Evolutionary conservation across 352 stramenopile genomes (phyloP), one percentile per base, ranked within the genome.

Genomic region (Thalassiosira mediterranea): DNA sequence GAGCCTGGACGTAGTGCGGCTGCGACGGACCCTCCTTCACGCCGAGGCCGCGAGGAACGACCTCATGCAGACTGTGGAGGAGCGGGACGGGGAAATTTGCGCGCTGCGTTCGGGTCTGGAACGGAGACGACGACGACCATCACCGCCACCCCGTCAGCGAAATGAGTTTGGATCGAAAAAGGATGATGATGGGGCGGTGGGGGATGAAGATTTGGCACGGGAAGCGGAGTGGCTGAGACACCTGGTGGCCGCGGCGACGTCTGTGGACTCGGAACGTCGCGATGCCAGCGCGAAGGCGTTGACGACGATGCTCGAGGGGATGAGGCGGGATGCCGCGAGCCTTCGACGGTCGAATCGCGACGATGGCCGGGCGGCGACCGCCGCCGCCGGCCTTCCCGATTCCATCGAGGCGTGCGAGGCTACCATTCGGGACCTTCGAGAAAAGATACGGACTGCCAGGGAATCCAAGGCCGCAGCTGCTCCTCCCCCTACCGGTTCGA

Each of bases 51-150:
- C 76, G 40, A 68, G 66, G 40, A 76, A 77, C 46, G 44, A 54
- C 7, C 40, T 69, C n/a, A 71, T 77, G 53, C 46, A 66, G 62
- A 73, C 64, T 53, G 73, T 82, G 10, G 73, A 82, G 34, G 68
- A 71, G 13, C 70, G 73, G n/a, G 69, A 74, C 64, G 59, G 73
- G 19, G 73, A 82, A 21, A 82, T 82, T 42, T 31, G 44, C 51
- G 54, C 53, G 29, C 62, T 82, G 34, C 49, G 59, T 10, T 48
- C 25, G 54, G 29, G 5, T 2, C 38, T 77, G 19, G 68, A 77
- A 34, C 68, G 61, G 34, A 13, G n/a, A 10, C 25, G 4, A 28
- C 29, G 37, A 11, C 48, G 34, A 29, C n/a, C 11, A 17, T 4
- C n/a, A 68, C 48, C 59, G 21, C 11, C 26, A 26, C 4, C 13